These are phyloP conservation scores for Cystofilobasidium bisporidii DNA, from an alignment of 768 basidiomycete genomes.

Conservation along the genomic window DNA sequence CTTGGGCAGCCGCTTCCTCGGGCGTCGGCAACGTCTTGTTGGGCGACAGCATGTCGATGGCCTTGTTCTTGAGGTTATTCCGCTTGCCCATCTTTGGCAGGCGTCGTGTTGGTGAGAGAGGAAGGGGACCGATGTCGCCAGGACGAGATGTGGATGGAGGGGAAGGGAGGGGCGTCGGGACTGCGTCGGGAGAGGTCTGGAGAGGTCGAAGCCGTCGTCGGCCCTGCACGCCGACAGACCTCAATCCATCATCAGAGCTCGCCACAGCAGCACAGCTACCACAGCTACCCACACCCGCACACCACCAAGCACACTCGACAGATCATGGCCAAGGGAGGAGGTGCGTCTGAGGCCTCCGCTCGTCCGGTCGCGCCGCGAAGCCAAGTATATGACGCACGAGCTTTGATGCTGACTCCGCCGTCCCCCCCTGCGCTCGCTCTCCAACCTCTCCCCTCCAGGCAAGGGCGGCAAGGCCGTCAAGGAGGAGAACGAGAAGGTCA, in stretches of 20 bases:
- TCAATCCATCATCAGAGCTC: too few species aligned
- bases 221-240: too few species aligned
- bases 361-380: too few species aligned
- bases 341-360: not conserved
- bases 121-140: too few species aligned
- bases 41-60: not conserved
- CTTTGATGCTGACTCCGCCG: not conserved
- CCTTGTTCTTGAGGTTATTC: not conserved
- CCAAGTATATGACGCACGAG: not conserved
- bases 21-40: constrained; percentile 4
- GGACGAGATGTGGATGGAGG: too few species aligned
- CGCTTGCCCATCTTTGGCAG: not conserved
- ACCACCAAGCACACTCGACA: too few species aligned
- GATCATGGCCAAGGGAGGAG: constrained; percentile 5
- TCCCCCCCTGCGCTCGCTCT: not conserved
- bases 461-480: constrained; percentile 29
- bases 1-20: constrained; percentile 7
- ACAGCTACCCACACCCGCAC: too few species aligned
- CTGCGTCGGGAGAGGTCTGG: too few species aligned
- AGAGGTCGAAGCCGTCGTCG: too few species aligned
- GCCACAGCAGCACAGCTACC: too few species aligned
- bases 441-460: not conserved
- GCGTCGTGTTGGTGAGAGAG: too few species aligned
- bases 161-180: too few species aligned
- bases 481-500: constrained; percentile 27